Conservation (phyloP, 768 basidiomycete species). For the Amanita rubescens region DNA sequence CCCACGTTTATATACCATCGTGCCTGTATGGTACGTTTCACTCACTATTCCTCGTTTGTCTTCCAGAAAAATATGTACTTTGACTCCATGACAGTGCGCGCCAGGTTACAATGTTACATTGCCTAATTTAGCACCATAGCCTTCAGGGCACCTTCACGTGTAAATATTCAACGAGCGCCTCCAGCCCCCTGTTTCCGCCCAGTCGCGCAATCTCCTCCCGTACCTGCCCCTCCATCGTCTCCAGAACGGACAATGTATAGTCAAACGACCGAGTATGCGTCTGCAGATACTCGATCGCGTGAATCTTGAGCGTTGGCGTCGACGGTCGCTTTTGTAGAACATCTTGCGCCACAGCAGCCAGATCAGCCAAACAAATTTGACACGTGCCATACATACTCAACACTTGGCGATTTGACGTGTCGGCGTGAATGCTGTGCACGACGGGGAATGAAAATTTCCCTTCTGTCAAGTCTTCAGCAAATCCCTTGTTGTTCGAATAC, state of each 20-base stretch:
- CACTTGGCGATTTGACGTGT: constrained; percentile 70
- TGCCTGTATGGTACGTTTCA: constrained; percentile 2
- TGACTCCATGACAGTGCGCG: constrained; percentile 21
- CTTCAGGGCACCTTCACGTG: constrained; percentile 20
- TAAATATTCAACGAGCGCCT: constrained; percentile 48
- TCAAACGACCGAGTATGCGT: constrained; percentile 77
- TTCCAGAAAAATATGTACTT: constrained; percentile 44
- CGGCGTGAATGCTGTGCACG: constrained; percentile 80
- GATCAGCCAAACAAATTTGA: background rate
- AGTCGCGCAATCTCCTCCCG: constrained; percentile 59
- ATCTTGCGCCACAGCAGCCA: constrained; percentile 40
- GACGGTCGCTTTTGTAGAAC: constrained; percentile 85
- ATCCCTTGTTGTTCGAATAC: constrained; percentile 83
- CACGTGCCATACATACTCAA: constrained; percentile 53
- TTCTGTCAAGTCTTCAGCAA: constrained; percentile 91
- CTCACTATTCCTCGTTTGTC: constrained; percentile 33
- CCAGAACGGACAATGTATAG: constrained; percentile 72
- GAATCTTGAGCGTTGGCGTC: constrained; percentile 71
- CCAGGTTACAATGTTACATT: background rate
- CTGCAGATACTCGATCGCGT: constrained; percentile 74
- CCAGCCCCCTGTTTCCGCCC: constrained; percentile 68
- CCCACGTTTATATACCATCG: background rate
- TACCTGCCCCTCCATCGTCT: constrained; percentile 59
- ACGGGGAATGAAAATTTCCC: constrained; percentile 98
- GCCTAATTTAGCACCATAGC: background rate